Conservation (phyloP, 1,284 basidiomycete genomes). For the Gomphus bonarii region DNA sequence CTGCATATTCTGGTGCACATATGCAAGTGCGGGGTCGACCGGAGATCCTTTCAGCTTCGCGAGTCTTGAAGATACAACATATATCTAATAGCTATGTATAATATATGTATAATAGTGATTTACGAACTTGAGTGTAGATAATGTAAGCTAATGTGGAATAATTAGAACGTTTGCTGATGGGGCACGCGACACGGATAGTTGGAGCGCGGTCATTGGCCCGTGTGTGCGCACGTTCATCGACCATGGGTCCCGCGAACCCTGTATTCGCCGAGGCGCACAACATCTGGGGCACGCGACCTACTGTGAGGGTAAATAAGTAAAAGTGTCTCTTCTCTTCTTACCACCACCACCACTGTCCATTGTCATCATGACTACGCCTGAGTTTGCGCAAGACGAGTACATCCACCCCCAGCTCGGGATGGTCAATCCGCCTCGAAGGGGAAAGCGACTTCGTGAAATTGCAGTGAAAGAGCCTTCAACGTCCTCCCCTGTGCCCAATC, state of each 20-base stretch:
- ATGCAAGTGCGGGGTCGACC: no score
- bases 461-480: background rate
- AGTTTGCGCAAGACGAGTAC: no score
- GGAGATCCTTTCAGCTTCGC: no score
- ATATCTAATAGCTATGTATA: no score
- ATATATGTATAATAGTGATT: no score
- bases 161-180: background rate
- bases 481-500: background rate
- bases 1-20: no score
- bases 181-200: background rate
- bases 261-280: background rate
- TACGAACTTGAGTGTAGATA: no score
- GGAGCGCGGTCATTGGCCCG: background rate
- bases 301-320: background rate
- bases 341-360: background rate
- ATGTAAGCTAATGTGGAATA: no score
- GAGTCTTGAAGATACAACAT: no score
- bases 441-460: slow-evolving; percentile 6
- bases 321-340: background rate
- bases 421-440: slow-evolving; percentile 9
- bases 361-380: no score
- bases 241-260: background rate
- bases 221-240: background rate
- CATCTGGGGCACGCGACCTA: background rate
- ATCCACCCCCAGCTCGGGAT: background rate